Base-by-base conservation (phyloP, 176 grass and related monocot species). In the Ananas comosus region DNA sequence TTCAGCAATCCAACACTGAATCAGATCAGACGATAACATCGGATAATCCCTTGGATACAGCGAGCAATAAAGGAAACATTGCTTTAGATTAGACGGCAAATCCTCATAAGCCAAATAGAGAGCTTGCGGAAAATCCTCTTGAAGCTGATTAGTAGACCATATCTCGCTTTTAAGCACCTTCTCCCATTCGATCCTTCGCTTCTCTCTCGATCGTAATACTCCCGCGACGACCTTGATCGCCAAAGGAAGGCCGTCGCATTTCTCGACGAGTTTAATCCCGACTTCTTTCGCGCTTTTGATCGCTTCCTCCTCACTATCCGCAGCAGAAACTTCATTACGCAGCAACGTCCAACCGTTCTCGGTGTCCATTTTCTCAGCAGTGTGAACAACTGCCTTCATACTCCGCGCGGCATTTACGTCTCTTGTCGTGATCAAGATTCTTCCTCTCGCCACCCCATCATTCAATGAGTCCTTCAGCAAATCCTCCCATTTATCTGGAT, bases 11-110 rank as follows among this genome's bases (percentile, higher is more conserved):
- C 87, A 96, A 47, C 73, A 78, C 1, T 79, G 76, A 54, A 91
- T 79, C 51, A 96, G 79, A 58, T 76, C 79, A 75, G 82, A 85
- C 21, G 24, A 64, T 50, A 51, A 73, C 25, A 96, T 85, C 50
- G 61, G 72, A 19, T 29, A 79, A 64, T 91, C 87, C 70, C 85
- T 76, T 51, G 87, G 91, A 68, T 88, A 96, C 64, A 91, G 56
- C 19, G 87, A 78, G 48, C 79, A 96, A 64, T 87, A 83, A 11
- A 96, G 84, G 72, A 96, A 96, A 49, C 91, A 96, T 70, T 88
- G 87, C 66, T 96, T 96, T 3, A 91, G 66, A 59, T 88, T 64
- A 69, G 87, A 87, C 21, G 84, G 79, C 65, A 96, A 80, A 79
- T 96, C 70, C n/a, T 78, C 73, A 51, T 87, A 96, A 76, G 81